Evolutionary conservation across 2,329 filamentous ascomycete species (phyloP).

Genomic region (Penicillium sp.): DNA sequence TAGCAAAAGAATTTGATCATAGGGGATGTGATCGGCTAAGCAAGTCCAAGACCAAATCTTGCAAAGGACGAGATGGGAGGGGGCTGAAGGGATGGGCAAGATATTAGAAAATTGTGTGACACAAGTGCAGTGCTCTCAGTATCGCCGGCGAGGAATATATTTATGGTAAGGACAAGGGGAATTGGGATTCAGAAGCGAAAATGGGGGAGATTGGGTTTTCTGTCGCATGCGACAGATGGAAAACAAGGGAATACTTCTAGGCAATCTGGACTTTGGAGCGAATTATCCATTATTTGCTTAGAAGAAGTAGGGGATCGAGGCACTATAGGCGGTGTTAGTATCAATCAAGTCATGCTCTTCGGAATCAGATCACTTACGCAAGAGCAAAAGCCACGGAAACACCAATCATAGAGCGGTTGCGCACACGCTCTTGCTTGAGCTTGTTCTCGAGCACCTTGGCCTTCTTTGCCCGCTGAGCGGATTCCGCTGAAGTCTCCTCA

Average conservation of each 20-base stretch:
- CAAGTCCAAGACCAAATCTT: slow-evolving; percentile 5
- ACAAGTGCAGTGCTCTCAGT: slow-evolving; percentile 16
- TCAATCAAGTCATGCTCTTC: not conserved
- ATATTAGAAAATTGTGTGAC: slow-evolving; percentile 21
- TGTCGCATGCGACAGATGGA: slow-evolving; percentile 9
- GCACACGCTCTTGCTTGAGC: slow-evolving; percentile 80
- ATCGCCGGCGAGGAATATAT: slow-evolving; percentile 26
- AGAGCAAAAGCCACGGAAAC: slow-evolving; percentile 84
- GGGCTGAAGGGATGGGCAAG: not conserved
- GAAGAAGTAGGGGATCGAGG: slow-evolving; percentile 52
- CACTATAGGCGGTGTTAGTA: slow-evolving; percentile 34
- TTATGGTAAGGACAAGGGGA: slow-evolving; percentile 29
- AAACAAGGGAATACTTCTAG: not conserved
- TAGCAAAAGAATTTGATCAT: slow-evolving; percentile 1
- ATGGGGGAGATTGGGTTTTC: slow-evolving; percentile 1
- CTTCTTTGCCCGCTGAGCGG: slow-evolving; percentile 67
- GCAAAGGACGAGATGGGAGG: not conserved
- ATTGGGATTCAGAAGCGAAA: slow-evolving; percentile 14
- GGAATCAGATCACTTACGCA: slow-evolving; percentile 66
- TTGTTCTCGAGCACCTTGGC: slow-evolving; percentile 70
- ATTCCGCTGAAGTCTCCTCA: slow-evolving; percentile 39
- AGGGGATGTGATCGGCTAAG: not conserved
- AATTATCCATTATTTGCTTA: slow-evolving; percentile 20
- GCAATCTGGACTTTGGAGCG: slow-evolving; percentile 2
- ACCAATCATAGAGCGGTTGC: slow-evolving; percentile 81